Evolutionary conservation across 805 yeast genomes (phyloP).

Genomic region (Spencermartinsiella europaea): DNA sequence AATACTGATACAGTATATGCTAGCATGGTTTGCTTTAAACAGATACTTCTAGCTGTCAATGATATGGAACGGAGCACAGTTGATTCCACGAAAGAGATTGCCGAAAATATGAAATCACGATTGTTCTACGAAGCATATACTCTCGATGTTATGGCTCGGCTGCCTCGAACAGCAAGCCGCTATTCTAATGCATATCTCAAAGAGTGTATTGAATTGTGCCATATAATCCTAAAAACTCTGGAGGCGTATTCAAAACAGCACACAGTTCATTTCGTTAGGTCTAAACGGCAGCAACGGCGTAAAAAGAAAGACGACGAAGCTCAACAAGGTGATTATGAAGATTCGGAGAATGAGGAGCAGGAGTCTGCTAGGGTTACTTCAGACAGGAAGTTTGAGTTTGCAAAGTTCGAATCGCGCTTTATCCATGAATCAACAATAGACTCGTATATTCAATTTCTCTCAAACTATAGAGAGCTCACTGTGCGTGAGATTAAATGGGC

Average conservation of each 20-base stretch:
- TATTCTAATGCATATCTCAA: constrained; percentile 59
- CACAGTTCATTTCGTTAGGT: constrained; percentile 43
- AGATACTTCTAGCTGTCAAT: constrained; percentile 45
- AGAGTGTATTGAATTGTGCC: constrained; percentile 59
- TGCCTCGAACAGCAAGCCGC: constrained; percentile 61
- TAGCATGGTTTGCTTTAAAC: constrained; percentile 59
- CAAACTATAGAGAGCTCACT: constrained; percentile 56
- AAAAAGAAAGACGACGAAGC: constrained; percentile 18
- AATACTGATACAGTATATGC: constrained; percentile 65
- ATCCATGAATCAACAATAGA: constrained; percentile 57
- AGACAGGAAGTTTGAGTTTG: constrained; percentile 46
- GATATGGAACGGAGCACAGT: constrained; percentile 38
- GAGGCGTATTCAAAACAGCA: constrained; percentile 61
- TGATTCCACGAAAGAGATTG: constrained; percentile 45
- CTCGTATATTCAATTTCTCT: constrained; percentile 58
- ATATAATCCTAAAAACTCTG: constrained; percentile 59
- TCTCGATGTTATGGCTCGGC: constrained; percentile 47
- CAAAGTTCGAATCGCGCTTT: constrained; percentile 40
- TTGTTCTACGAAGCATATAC: constrained; percentile 65
- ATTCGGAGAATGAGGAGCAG: constrained; percentile 23
- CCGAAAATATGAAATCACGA: constrained; percentile 57
- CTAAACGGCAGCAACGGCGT: constrained; percentile 37
- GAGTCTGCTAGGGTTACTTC: constrained; percentile 31
- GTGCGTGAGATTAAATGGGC: constrained; percentile 58
- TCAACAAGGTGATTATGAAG: constrained; percentile 15